Evolutionary conservation across 176 grass and related monocot genomes (phyloP), one percentile per base, ranked within the genome.

Genomic region (Ensete glaucum): DNA sequence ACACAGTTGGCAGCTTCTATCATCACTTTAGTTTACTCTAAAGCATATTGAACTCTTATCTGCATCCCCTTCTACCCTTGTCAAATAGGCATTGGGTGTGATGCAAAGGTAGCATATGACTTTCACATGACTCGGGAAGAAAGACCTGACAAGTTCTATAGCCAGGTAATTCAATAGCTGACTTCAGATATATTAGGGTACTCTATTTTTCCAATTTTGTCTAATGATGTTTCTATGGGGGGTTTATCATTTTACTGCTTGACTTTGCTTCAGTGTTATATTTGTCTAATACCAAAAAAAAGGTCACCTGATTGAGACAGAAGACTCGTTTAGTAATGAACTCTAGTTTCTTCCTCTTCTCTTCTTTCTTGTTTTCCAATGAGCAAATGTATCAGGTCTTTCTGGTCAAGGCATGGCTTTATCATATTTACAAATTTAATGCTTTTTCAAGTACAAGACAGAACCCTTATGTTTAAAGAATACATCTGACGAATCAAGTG

Each of bases 21-120:
- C 16, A 63, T 58, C 53, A 52, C 51, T 82, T 50, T 23, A 10
- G 57, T 20, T 8, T 54, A 15, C 1, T 17, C 11, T 29, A 34
- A 8, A 63, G 64, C 52, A 63, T 64, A 9, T 72, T 50, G 8
- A 80, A 51, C 51, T 53, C 21, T 50, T 57, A 60, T 52, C 3
- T 11, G 9, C 72, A 62, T 25, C 16, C 10, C 49, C 3, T n/a
- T 53, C 50, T 14, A 53, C 19, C 58, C 22, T 64, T 53, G 1
- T 64, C 78, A 9, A 72, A 50, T 82, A 97, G 93, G 93, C 81
- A 85, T 97, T 70, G 93, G 93, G 77, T 97, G 93, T 82, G 93
- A 97, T 90, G 93, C 93, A 72, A 97, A 93, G 72, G 93, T 97
- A 69, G 93, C 93, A 67, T 93, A 97, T 75, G 90, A 90, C 25